Conservation (phyloP, 75 land plant genomes). For the Pseudotsuga menziesii region DNA sequence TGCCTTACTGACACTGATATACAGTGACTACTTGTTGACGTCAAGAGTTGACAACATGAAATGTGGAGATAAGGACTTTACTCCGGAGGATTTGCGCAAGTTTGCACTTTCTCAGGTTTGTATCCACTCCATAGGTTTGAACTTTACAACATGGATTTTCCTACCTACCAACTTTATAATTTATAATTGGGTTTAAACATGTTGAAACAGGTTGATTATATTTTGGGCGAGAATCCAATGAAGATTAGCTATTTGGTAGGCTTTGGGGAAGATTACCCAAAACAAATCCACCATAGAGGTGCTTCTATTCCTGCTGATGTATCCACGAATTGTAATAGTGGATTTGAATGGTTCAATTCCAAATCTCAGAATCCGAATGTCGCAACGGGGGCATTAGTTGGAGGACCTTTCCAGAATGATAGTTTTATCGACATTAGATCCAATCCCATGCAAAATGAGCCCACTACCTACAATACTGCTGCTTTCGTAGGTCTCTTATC, state of each 20-base stretch:
- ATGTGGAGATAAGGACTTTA: conserved; percentile 53
- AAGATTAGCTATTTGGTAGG: conserved; percentile 83
- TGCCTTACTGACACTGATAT: conserved; percentile 73
- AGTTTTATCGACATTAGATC: conserved; percentile 40
- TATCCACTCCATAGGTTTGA: not conserved
- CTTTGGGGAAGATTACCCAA: conserved; percentile 65
- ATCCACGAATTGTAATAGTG: conserved; percentile 33
- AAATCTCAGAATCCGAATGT: conserved; percentile 56
- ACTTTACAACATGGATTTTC: not conserved
- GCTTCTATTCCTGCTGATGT: conserved; percentile 74
- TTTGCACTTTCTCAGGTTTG: conserved; percentile 85
- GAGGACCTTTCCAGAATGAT: conserved; percentile 71
- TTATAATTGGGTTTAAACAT: too few relatives aligned
- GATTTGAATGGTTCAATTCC: conserved; percentile 56
- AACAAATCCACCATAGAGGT: conserved; percentile 75
- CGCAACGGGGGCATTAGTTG: conserved; percentile 68
- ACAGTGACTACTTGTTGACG: conserved; percentile 86
- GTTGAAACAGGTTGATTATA: conserved; percentile 56
- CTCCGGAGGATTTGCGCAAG: conserved; percentile 55
- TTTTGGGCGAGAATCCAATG: conserved; percentile 70
- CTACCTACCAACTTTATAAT: too few relatives aligned
- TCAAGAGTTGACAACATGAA: conserved; percentile 30
- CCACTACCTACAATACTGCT: conserved; percentile 87
- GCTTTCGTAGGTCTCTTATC: conserved; percentile 73
- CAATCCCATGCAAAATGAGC: conserved; percentile 76